Conservation (phyloP, 768 basidiomycete species). For the Cyclocybe aegerita region DNA sequence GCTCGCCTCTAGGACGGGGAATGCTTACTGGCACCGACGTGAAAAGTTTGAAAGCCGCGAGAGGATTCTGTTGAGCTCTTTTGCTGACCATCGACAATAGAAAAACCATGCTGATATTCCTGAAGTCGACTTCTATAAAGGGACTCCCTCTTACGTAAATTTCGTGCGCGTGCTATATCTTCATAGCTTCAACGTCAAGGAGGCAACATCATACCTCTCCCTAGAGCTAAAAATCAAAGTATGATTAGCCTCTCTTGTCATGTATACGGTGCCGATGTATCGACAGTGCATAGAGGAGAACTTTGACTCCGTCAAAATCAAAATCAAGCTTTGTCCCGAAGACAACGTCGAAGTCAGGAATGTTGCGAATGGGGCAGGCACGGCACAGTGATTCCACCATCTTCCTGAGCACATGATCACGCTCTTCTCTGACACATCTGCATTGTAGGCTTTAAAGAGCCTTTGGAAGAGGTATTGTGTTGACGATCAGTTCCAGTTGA, state of each 20-base stretch:
- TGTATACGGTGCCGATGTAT: not conserved
- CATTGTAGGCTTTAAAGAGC: too few species aligned
- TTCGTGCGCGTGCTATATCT: conserved; percentile 36
- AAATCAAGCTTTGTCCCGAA: conserved; percentile 29
- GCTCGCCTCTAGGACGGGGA: conserved; percentile 52
- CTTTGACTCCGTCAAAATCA: conserved; percentile 25
- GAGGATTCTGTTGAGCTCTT: not conserved
- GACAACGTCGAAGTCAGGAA: conserved; percentile 34
- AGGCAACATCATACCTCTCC: conserved; percentile 47
- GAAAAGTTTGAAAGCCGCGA: not conserved
- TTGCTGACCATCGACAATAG: conserved; percentile 10
- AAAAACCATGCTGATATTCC: conserved; percentile 39
- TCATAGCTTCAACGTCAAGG: conserved; percentile 53
- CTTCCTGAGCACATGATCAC: conserved; percentile 18
- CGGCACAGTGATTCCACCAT: conserved; percentile 27
- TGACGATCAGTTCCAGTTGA: too few species aligned
- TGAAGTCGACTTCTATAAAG: conserved; percentile 31
- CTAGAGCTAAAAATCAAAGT: conserved; percentile 39
- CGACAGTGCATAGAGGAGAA: conserved; percentile 43
- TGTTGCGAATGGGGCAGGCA: conserved; percentile 30
- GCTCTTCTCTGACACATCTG: conserved; percentile 33
- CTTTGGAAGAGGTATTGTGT: too few species aligned
- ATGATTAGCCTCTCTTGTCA: not conserved
- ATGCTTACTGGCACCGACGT: conserved; percentile 40
- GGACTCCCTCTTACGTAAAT: not conserved